phyloP scores from a whole-genome alignment of 352 stramenopile species.

The Pythium monospermum region DNA sequence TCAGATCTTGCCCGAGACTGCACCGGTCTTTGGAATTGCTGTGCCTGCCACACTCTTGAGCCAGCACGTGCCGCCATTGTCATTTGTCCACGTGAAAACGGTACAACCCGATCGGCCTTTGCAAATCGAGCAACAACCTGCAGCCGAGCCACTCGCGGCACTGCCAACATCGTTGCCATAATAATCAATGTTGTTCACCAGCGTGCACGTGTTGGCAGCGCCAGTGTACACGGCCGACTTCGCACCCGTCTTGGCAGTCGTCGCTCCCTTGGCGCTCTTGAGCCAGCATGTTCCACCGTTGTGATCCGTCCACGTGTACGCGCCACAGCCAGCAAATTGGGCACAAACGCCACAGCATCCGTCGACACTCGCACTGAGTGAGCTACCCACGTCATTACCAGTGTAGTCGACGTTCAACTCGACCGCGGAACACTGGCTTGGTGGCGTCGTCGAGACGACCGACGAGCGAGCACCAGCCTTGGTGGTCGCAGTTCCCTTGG shows the following conservation, averaged over 20 bases:
- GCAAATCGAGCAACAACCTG: slow-evolving; percentile 27
- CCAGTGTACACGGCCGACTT: slow-evolving; percentile 13
- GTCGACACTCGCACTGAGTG: slow-evolving; percentile 4
- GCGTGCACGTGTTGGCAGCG: slow-evolving; percentile 3
- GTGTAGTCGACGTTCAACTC: slow-evolving; percentile 20
- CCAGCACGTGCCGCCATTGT: slow-evolving; percentile 19
- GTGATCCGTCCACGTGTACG: slow-evolving; percentile 23
- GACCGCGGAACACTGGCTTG: slow-evolving; percentile 8
- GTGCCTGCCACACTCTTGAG: slow-evolving; percentile 9
- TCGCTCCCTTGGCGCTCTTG: slow-evolving; percentile 19
- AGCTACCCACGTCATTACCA: slow-evolving; percentile 20
- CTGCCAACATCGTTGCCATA: slow-evolving; percentile 27
- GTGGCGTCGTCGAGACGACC: slow-evolving; percentile 3
- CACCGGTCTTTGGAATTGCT: slow-evolving; percentile 2
- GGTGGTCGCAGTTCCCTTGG: neutral
- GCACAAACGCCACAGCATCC: slow-evolving; percentile 20
- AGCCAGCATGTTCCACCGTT: slow-evolving; percentile 20
- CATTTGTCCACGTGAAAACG: slow-evolving; percentile 18
- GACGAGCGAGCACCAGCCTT: slow-evolving; percentile 10
- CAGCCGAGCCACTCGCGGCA: slow-evolving; percentile 7
- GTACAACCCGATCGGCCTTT: slow-evolving; percentile 7
- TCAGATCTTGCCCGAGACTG: slow-evolving; percentile 17
- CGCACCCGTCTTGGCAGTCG: slow-evolving; percentile 5
- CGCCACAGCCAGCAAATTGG: slow-evolving; percentile 12
- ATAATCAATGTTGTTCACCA: slow-evolving; percentile 25